Conservation (phyloP, 257 asterid species). For the Leonotis leonurus region DNA sequence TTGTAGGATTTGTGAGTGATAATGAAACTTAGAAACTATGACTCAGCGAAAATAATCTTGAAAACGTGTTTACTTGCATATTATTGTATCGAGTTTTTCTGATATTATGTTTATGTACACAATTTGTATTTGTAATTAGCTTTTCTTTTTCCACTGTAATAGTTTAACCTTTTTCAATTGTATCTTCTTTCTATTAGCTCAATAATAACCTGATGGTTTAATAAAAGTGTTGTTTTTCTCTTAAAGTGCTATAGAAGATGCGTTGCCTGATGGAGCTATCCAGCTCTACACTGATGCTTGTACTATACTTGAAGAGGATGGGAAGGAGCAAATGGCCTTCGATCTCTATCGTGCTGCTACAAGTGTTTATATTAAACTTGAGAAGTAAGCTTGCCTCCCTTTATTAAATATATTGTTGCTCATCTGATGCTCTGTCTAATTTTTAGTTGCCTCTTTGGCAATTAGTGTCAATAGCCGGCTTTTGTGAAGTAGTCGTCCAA, state of each 20-base stretch:
- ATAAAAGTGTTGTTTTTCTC: constrained; percentile 12
- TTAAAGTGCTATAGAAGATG: constrained; percentile 80
- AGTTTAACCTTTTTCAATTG: neutral
- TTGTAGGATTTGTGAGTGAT: neutral
- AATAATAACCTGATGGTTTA: constrained; percentile 9
- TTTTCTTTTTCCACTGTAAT: neutral
- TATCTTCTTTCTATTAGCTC: constrained; percentile 5
- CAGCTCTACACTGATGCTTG: constrained; percentile 81
- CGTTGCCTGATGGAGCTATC: constrained; percentile 76
- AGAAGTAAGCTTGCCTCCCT: constrained; percentile 54
- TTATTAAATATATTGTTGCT: neutral
- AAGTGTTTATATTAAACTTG: constrained; percentile 72
- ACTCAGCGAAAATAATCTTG: neutral
- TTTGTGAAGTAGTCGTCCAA: constrained; percentile 1
- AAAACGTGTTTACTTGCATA: neutral
- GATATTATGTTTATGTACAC: neutral
- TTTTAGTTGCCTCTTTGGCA: constrained; percentile 1
- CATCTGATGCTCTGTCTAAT: neutral
- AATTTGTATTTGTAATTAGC: neutral
- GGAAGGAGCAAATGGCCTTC: constrained; percentile 95
- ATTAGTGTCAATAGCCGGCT: constrained; percentile 5
- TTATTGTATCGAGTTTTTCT: neutral
- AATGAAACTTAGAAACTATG: neutral
- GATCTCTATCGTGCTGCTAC: constrained; percentile 90
- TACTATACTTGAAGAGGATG: constrained; percentile 80